Conservation (phyloP, 176 grass and related monocot species). For the Ensete glaucum region DNA sequence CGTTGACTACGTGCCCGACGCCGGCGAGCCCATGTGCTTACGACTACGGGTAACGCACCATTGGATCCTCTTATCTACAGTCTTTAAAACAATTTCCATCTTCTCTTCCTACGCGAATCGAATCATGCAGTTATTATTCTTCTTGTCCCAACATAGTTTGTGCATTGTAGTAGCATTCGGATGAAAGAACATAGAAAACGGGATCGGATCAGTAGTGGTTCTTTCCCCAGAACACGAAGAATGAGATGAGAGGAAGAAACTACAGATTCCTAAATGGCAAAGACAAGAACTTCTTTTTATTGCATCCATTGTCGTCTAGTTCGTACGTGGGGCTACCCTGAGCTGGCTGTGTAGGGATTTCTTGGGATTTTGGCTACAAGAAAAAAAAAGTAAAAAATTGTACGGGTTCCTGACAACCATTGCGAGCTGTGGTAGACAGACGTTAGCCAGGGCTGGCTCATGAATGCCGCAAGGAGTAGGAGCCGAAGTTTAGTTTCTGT, state of each 20-base stretch:
- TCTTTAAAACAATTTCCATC: neutral
- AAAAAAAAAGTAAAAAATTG: neutral
- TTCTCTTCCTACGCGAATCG: neutral
- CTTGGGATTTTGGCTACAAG: neutral
- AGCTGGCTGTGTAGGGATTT: neutral
- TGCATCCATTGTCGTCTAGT: neutral
- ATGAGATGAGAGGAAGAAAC: neutral
- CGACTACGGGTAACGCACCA: slow-evolving; percentile 45
- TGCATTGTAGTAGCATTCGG: too few species aligned
- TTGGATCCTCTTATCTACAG: neutral
- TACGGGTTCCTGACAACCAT: neutral
- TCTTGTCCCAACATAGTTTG: too few species aligned
- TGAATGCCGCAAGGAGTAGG: neutral
- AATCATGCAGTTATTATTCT: too few species aligned
- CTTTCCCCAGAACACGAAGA: neutral
- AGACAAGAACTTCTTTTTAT: neutral
- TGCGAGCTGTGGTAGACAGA: too few species aligned
- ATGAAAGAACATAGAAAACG: too few species aligned
- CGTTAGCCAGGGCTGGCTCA: neutral
- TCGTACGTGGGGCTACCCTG: neutral
- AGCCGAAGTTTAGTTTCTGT: too few species aligned
- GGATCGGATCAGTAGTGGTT: neutral
- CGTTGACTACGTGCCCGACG: slow-evolving; percentile 44
- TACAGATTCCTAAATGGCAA: neutral
- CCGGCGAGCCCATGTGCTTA: slow-evolving; percentile 50